Evolutionary conservation across 768 basidiomycete genomes (phyloP).

Genomic region (Tulasnella sp.): DNA sequence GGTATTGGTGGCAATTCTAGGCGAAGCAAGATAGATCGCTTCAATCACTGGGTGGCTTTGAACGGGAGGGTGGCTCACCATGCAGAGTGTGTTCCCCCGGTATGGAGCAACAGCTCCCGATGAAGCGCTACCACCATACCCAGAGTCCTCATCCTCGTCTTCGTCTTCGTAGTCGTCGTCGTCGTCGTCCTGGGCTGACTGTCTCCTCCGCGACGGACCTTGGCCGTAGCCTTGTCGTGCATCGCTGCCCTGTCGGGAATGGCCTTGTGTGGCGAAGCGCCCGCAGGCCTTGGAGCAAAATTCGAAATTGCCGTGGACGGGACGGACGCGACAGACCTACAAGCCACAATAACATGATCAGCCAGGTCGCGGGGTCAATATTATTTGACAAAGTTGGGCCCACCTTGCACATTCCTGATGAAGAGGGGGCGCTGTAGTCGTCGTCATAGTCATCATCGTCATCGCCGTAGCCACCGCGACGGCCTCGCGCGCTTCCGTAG

Average conservation of each 20-base stretch:
- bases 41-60: too few relatives aligned
- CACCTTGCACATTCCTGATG: not conserved
- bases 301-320: not conserved
- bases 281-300: not conserved
- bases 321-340: not conserved
- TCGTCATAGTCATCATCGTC: not conserved
- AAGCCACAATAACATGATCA: not conserved
- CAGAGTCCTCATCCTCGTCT: too few relatives aligned
- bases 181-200: not conserved
- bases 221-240: not conserved
- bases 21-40: not conserved
- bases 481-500: not conserved
- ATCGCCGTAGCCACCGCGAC: not conserved
- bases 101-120: not conserved
- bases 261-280: not conserved
- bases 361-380: not conserved
- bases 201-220: not conserved
- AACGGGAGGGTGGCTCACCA: not conserved
- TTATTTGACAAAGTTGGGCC: not conserved
- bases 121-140: not conserved
- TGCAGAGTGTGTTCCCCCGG: not conserved
- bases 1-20: constrained; percentile 7
- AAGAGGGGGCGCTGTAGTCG: not conserved
- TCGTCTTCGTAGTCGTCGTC: not conserved
- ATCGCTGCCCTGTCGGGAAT: not conserved